A percentile compares a stretch with the other conserved stretches of the same genome.
Evolutionary conservation across 345 rosid genomes (phyloP).

Genomic region (Combretum micranthum): DNA sequence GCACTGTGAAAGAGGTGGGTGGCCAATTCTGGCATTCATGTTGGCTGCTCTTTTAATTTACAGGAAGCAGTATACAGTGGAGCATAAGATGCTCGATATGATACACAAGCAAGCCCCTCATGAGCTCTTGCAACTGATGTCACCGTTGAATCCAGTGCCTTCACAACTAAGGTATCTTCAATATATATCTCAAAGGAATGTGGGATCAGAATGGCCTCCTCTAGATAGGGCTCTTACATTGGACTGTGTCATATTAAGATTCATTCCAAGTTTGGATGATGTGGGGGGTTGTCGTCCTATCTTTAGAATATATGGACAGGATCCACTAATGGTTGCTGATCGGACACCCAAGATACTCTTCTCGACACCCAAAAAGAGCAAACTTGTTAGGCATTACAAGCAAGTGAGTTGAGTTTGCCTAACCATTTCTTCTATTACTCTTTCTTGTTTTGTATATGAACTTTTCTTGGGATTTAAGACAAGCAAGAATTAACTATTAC

Average conservation of each 20-base stretch:
- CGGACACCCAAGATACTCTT: constrained; percentile 48
- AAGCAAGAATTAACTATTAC: no score
- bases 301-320: constrained; percentile 85
- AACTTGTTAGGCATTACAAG: constrained; percentile 53
- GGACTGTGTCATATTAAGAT: constrained; percentile 83
- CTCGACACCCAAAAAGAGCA: constrained; percentile 61
- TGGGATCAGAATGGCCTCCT: constrained; percentile 89
- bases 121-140: constrained; percentile 71
- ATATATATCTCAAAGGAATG: constrained; percentile 81
- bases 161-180: constrained; percentile 87
- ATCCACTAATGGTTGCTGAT: constrained; percentile 58
- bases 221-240: constrained; percentile 73
- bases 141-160: constrained; percentile 80
- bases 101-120: constrained; percentile 84
- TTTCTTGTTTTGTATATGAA: neutral
- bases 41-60: constrained; percentile 74
- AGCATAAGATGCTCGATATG: constrained; percentile 87
- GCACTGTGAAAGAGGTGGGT: constrained; percentile 90
- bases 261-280: constrained; percentile 60
- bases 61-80: constrained; percentile 75
- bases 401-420: constrained; percentile 40
- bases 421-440: no score
- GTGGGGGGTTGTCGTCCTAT: constrained; percentile 82
- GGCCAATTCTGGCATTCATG: constrained; percentile 87
- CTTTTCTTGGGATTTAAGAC: no score